Evolutionary conservation across 768 basidiomycete species (phyloP), one percentile per base, ranked within the genome.

Genomic region (Psilocybe tampanensis): DNA sequence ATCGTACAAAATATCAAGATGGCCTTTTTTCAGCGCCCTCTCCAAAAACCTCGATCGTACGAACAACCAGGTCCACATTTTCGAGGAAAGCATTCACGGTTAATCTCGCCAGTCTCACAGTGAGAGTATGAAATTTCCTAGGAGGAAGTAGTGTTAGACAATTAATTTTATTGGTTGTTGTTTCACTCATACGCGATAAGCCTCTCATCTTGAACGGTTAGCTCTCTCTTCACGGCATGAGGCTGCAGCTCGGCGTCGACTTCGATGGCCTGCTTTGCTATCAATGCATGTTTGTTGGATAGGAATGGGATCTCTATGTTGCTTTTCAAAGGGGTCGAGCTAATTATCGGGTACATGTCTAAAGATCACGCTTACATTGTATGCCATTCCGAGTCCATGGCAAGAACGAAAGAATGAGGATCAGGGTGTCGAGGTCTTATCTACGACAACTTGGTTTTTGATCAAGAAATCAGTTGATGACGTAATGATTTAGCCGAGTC

Each of bases 211-310:
- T 92, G 84, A 1, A 92, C 83, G 0, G 72, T 72, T 42, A 96
- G 70, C n/a, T 75, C 79, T 58, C 93, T 81, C 67, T 86, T 85
- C 21, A 96, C 94, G 9, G 88, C 87, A 44, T 89, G 81, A 3
- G 86, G 85, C 64, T 95, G 92, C 39, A 95, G 78, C 71, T 95
- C 94, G 18, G 79, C 74, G 72, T 97, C 94, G 29, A 97, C 94
- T 59, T 90, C 86, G 67, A 97, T 90, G 59, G 84, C 88, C 70
- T 87, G 85, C 68, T 87, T 89, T 22, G 90, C 94, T 63, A 94
- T 91, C 47, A 71, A 66, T 8, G 95, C 95, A 66, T 97, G 93
- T 60, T 86, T 78, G 21, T 76, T 68, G 19, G 83, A 86, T 19
- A 82, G 79, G 61, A 96, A 94, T 8, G 94, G 95, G 42, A 95